Conservation (phyloP, 2,329 filamentous ascomycete genomes). For the Trichophyton benhamiae region DNA sequence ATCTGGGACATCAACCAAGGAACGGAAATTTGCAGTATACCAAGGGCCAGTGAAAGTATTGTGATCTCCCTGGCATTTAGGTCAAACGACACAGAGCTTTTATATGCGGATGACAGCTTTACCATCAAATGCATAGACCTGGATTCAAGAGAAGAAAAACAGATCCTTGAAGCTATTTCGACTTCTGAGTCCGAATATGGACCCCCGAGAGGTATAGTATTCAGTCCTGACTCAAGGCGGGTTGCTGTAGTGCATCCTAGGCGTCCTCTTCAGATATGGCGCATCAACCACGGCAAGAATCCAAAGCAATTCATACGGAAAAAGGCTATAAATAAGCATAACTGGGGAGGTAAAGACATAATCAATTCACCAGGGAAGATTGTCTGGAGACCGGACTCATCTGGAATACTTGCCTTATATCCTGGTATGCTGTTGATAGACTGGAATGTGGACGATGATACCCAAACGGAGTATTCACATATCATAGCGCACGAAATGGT, state of each 20-base stretch:
- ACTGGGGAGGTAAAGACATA: background rate
- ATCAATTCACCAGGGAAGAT: conserved; percentile 5
- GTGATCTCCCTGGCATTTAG: conserved; percentile 12
- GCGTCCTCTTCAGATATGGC: conserved; percentile 14
- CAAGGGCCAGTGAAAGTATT: too few relatives aligned
- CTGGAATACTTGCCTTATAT: conserved; percentile 8
- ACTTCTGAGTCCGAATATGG: conserved; percentile 4
- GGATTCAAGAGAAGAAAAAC: conserved; percentile 1
- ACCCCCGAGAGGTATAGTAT: conserved; percentile 12
- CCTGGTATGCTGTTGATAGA: conserved; percentile 7
- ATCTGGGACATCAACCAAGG: conserved; percentile 15
- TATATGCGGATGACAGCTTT: conserved; percentile 9
- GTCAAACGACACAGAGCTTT: conserved; percentile 9
- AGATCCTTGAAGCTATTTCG: conserved; percentile 6
- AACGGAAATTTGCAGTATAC: background rate
- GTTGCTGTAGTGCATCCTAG: conserved; percentile 15
- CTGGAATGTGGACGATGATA: conserved; percentile 8
- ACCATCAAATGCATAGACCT: conserved; percentile 7
- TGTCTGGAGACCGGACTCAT: conserved; percentile 7
- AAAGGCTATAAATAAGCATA: background rate
- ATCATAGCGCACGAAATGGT: conserved; percentile 15
- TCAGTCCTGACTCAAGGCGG: conserved; percentile 12
- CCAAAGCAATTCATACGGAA: conserved; percentile 5
- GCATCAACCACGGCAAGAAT: background rate
- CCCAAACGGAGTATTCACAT: conserved; percentile 9